Evolutionary conservation across 805 yeast genomes (phyloP).

Genomic region (Ogataea wickerhamii): DNA sequence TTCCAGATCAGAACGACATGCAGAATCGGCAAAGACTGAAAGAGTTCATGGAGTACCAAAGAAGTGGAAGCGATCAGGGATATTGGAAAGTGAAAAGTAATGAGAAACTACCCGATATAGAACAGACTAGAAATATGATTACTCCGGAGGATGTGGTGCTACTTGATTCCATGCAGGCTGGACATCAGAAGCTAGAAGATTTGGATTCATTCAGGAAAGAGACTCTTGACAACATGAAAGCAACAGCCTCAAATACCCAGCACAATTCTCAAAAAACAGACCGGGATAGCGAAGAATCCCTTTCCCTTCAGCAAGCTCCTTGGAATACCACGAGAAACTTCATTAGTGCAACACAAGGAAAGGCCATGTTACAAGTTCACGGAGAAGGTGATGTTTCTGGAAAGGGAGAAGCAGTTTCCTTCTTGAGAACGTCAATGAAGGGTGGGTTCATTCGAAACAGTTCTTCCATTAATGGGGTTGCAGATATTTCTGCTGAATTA

Average conservation of each 20-base stretch:
- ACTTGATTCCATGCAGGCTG: conserved; percentile 88
- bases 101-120: conserved; percentile 67
- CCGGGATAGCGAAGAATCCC: conserved; percentile 49
- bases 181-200: conserved; percentile 87
- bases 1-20: conserved; percentile 97
- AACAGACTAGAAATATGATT: conserved; percentile 75
- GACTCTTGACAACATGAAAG: conserved; percentile 27
- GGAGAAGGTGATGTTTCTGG: conserved; percentile 97
- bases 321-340: conserved; percentile 95
- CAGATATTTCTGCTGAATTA: conserved; percentile 7
- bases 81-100: conserved; percentile 84
- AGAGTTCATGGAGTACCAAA: conserved; percentile 96
- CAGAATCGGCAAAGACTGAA: conserved; percentile 93
- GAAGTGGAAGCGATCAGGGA: conserved; percentile 92
- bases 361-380: conserved; percentile 91
- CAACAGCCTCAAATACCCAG: conserved; percentile 8
- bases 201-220: conserved; percentile 51
- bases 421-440: conserved; percentile 88
- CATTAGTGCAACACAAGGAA: conserved; percentile 90
- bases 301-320: conserved; percentile 84
- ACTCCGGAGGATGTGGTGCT: conserved; percentile 88
- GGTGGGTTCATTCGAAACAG: conserved; percentile 63
- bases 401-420: conserved; percentile 83
- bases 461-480: conserved; percentile 14
- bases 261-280: conserved; percentile 13